Percentiles rank a stretch among this genome's conserved stretches.
These are phyloP conservation scores for Trichosporon ovoides DNA, from an alignment of 1,284 basidiomycete species.

Conservation along the genomic window DNA sequence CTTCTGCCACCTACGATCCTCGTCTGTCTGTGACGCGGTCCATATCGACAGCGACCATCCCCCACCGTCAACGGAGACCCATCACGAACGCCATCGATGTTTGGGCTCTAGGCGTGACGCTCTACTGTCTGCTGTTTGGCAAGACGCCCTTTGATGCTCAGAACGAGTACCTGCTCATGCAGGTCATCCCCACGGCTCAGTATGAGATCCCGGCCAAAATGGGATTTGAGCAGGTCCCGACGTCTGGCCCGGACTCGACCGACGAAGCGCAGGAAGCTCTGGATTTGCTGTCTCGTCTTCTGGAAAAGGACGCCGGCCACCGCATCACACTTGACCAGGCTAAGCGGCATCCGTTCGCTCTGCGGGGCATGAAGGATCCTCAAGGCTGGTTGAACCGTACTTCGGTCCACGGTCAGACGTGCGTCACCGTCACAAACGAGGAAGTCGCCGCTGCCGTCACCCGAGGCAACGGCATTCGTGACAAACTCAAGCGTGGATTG, in stretches of 20 bases:
- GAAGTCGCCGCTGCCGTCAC: slow-evolving; percentile 72
- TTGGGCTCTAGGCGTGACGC: slow-evolving; percentile 98
- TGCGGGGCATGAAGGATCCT: slow-evolving; percentile 65
- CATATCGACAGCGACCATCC: slow-evolving; percentile 30
- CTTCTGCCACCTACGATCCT: neutral
- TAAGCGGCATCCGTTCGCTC: slow-evolving; percentile 73
- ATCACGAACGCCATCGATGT: slow-evolving; percentile 96
- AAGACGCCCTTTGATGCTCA: slow-evolving; percentile 63
- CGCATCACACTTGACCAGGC: slow-evolving; percentile 78
- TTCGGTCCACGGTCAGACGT: slow-evolving; percentile 57
- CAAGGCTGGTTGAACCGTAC: slow-evolving; percentile 75
- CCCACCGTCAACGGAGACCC: slow-evolving; percentile 54
- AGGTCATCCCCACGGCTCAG: slow-evolving; percentile 72
- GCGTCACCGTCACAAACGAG: slow-evolving; percentile 66
- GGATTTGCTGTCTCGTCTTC: slow-evolving; percentile 65
- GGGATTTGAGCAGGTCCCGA: slow-evolving; percentile 64
- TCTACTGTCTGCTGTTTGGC: slow-evolving; percentile 92
- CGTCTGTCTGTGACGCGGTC: slow-evolving; percentile 21
- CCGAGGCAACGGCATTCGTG: slow-evolving; percentile 35
- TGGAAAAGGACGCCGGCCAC: slow-evolving; percentile 74
- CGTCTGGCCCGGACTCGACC: slow-evolving; percentile 50
- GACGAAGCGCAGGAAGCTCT: slow-evolving; percentile 57
- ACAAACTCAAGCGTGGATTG: slow-evolving; percentile 39
- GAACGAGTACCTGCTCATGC: slow-evolving; percentile 76
- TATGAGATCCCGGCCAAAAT: slow-evolving; percentile 68